These are phyloP conservation scores for Limonium bicolor DNA, from an alignment of 148 eudicot species.

Conservation along the genomic window DNA sequence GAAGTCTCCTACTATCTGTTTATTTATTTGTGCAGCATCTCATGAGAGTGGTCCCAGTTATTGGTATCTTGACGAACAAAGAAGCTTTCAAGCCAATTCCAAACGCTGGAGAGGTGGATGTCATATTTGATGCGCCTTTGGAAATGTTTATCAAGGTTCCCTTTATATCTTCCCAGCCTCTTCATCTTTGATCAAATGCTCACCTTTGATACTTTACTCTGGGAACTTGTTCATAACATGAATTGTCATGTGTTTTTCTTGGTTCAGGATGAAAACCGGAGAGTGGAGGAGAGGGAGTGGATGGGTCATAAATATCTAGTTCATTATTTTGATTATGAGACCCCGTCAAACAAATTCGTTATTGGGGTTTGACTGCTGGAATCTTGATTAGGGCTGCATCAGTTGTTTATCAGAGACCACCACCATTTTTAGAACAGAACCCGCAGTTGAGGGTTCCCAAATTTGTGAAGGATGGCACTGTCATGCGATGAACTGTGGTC, in stretches of 20 bases:
- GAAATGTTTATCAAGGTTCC: constrained; percentile 65
- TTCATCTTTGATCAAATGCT: not conserved
- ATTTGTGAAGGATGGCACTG: constrained; percentile 22
- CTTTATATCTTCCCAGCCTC: not conserved
- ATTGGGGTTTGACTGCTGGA: constrained; percentile 84
- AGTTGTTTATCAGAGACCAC: constrained; percentile 40
- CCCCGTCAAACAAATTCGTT: constrained; percentile 16
- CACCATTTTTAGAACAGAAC: constrained; percentile 34
- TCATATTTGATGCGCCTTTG: constrained; percentile 77
- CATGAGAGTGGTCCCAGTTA: constrained; percentile 45
- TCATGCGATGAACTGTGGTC: constrained; percentile 32
- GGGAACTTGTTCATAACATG: not conserved
- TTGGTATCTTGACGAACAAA: constrained; percentile 43
- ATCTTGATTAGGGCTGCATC: constrained; percentile 60
- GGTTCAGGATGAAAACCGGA: constrained; percentile 52
- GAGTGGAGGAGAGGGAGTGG: constrained; percentile 59
- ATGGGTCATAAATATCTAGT: constrained; percentile 43
- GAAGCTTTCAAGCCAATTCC: constrained; percentile 45
- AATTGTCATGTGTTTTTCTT: not conserved
- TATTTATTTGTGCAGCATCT: constrained; percentile 24
- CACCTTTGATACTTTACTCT: not conserved
- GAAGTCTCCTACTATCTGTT: not conserved
- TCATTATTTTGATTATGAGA: constrained; percentile 59
- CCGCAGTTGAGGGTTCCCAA: constrained; percentile 41
- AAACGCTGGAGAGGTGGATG: constrained; percentile 64